A percentile compares a stretch with the other conserved stretches of the same genome.
These are phyloP conservation scores for Bryoerythrophyllum caledonicum DNA, from an alignment of 225 moss, liverwort and hornwort genomes.

Conservation along the genomic window DNA sequence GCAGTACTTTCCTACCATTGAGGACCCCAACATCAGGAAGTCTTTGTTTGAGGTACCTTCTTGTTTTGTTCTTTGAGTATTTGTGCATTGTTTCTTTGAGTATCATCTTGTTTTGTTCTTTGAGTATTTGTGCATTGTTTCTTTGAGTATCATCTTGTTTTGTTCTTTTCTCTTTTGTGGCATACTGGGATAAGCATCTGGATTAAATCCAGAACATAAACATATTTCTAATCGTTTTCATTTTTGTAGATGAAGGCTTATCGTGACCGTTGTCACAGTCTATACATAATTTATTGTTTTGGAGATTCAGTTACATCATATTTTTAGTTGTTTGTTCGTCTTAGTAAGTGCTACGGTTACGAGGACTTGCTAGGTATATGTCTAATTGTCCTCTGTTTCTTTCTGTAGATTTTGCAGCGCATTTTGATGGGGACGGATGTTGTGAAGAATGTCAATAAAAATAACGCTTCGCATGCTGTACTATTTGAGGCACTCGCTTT, in stretches of 20 bases:
- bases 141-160: slow-evolving; percentile 4
- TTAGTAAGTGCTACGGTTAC: not conserved
- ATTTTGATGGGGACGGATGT: slow-evolving; percentile 98
- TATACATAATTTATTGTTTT: not conserved
- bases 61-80: slow-evolving; percentile 2
- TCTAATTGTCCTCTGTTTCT: not conserved
- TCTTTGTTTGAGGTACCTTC: slow-evolving; percentile 73
- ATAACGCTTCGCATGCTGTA: slow-evolving; percentile 98
- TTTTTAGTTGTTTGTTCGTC: not conserved
- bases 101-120: not conserved
- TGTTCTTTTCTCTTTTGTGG: not conserved
- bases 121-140: too few species aligned
- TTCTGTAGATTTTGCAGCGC: slow-evolving; percentile 83
- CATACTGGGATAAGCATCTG: not conserved
- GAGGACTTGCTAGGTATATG: not conserved
- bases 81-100: too few species aligned
- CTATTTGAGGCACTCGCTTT: slow-evolving; percentile 96
- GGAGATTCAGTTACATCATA: not conserved
- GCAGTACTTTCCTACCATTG: slow-evolving; percentile 92
- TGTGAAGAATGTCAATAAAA: slow-evolving; percentile 99
- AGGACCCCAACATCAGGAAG: slow-evolving; percentile 83
- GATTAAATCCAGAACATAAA: not conserved
- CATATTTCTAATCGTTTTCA: not conserved
- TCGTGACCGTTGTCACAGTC: not conserved
- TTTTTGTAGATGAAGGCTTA: not conserved